These are phyloP conservation scores for Leccinum subtestaceum DNA, from an alignment of 768 basidiomycete species.

Conservation along the genomic window DNA sequence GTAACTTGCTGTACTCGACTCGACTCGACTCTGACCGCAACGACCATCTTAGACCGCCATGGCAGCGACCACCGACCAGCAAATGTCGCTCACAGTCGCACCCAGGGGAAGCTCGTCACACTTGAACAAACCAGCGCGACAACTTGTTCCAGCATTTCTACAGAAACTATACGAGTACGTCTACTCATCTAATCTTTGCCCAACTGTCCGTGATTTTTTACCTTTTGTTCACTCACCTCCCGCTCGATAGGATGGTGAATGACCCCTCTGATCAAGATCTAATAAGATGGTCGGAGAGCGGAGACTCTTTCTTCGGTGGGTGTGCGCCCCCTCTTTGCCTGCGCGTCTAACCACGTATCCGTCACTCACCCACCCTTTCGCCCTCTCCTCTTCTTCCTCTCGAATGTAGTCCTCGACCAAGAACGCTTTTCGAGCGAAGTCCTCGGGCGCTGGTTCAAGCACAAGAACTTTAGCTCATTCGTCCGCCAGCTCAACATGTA, in stretches of 20 bases:
- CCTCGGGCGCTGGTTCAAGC: slow-evolving; percentile 95
- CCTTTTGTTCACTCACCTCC: slow-evolving; percentile 8
- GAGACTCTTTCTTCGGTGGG: slow-evolving; percentile 95
- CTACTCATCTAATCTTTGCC: slow-evolving; percentile 12
- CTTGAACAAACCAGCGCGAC: slow-evolving; percentile 45
- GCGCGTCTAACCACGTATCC: neutral
- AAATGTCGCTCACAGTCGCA: slow-evolving; percentile 54
- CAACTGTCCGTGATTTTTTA: slow-evolving; percentile 5
- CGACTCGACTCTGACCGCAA: slow-evolving; percentile 1
- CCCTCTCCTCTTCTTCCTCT: neutral
- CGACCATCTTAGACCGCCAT: slow-evolving; percentile 7
- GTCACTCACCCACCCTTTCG: neutral
- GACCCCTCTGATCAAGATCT: slow-evolving; percentile 78
- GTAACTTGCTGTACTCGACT: neutral
- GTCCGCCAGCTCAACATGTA: slow-evolving; percentile 97
- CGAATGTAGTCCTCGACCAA: slow-evolving; percentile 74
- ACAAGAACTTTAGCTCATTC: slow-evolving; percentile 94
- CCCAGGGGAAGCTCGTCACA: slow-evolving; percentile 31
- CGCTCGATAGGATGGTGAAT: slow-evolving; percentile 76
- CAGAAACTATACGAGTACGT: slow-evolving; percentile 78
- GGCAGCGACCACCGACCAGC: slow-evolving; percentile 50
- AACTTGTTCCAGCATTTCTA: slow-evolving; percentile 76
- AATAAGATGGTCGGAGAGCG: slow-evolving; percentile 88
- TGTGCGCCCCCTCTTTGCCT: slow-evolving; percentile 29
- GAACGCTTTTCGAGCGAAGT: slow-evolving; percentile 88